Percentiles rank a stretch among this genome's conserved stretches.
These are phyloP conservation scores for Scleroderma citrinum DNA, from an alignment of 768 basidiomycete species.

Conservation along the genomic window DNA sequence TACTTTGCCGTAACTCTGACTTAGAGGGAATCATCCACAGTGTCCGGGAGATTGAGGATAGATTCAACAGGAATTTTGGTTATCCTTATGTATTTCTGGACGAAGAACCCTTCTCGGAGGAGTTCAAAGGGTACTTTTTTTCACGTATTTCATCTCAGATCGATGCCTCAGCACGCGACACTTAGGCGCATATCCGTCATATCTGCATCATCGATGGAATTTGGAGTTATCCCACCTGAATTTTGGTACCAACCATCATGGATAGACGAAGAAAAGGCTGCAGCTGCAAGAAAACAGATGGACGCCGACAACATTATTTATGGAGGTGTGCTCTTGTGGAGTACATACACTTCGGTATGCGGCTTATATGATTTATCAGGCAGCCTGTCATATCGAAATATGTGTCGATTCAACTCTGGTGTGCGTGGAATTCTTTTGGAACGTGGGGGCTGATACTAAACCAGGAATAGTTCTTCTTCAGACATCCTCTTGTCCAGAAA, in stretches of 20 bases:
- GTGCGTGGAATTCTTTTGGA: slow-evolving; percentile 29
- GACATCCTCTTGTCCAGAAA: slow-evolving; percentile 23
- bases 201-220: slow-evolving; percentile 42
- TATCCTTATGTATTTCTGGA: slow-evolving; percentile 68
- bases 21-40: slow-evolving; percentile 40
- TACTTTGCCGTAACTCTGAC: slow-evolving; percentile 48
- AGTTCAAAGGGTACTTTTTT: slow-evolving; percentile 39
- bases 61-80: slow-evolving; percentile 49
- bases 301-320: slow-evolving; percentile 40
- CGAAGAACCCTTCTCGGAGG: slow-evolving; percentile 49
- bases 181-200: slow-evolving; percentile 31
- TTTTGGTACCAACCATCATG: slow-evolving; percentile 69
- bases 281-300: slow-evolving; percentile 48
- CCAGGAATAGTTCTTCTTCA: slow-evolving; percentile 44
- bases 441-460: not conserved
- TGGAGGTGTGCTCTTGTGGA: slow-evolving; percentile 33
- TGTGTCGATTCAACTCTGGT: slow-evolving; percentile 74
- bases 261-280: slow-evolving; percentile 65
- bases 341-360: too few relatives aligned
- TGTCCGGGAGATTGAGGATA: slow-evolving; percentile 50
- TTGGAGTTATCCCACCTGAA: slow-evolving; percentile 52
- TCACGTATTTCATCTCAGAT: not conserved
- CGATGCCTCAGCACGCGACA: slow-evolving; percentile 11
- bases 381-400: slow-evolving; percentile 49
- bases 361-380: not conserved